Evolutionary conservation across 169 alveolate species (phyloP).

Genomic region (Plasmodium vivax): DNA sequence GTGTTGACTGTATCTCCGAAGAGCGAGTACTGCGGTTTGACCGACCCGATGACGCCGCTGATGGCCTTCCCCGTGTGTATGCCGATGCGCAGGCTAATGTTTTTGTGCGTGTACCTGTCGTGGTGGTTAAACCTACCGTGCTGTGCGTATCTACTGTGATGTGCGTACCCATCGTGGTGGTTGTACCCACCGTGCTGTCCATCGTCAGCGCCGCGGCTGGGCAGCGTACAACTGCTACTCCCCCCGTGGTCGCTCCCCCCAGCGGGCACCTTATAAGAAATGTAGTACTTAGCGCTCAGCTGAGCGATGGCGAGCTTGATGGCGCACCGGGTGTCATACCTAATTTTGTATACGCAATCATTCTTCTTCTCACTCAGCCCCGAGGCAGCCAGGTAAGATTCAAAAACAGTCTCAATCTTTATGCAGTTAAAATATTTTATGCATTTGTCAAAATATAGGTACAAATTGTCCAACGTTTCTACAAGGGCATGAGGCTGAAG

Average conservation of each 20-base stretch:
- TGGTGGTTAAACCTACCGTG: no score
- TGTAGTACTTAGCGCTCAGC: constrained; percentile 72
- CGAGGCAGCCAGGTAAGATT: constrained; percentile 93
- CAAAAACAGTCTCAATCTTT: constrained; percentile 93
- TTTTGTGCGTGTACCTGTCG: constrained; percentile 65
- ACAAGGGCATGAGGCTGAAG: constrained; percentile 94
- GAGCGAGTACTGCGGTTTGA: constrained; percentile 97
- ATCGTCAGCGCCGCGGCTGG: constrained; percentile 91
- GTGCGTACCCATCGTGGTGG: constrained; percentile 78
- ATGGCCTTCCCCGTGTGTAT: constrained; percentile 96
- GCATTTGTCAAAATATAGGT: constrained; percentile 94
- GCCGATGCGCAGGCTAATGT: constrained; percentile 92
- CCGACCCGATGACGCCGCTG: constrained; percentile 98
- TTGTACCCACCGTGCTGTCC: constrained; percentile 63
- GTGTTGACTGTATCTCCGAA: constrained; percentile 99
- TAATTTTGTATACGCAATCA: constrained; percentile 51
- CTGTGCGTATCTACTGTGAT: constrained; percentile 78
- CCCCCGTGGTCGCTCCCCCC: constrained; percentile 86
- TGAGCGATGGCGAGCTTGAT: constrained; percentile 74
- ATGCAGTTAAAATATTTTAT: constrained; percentile 93
- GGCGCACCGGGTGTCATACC: constrained; percentile 75
- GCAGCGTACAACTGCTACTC: constrained; percentile 92
- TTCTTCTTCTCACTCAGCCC: constrained; percentile 83
- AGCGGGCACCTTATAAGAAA: constrained; percentile 85
- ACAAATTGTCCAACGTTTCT: constrained; percentile 93